Conservation (phyloP, 2,329 filamentous ascomycete genomes). For the Penicillium sp. region DNA sequence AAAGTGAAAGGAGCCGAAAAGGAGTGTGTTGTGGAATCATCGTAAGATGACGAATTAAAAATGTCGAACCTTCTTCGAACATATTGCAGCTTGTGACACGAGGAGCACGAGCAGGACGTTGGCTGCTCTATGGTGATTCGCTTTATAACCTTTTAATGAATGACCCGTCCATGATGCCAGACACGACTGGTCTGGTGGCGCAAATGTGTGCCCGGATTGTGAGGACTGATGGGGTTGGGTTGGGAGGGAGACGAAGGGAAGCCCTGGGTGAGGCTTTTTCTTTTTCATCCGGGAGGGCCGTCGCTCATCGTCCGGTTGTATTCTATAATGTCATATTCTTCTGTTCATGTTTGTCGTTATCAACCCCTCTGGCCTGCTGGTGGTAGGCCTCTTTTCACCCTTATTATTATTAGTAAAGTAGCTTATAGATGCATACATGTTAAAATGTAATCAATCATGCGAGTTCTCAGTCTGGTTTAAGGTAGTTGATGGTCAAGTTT, state of each 20-base stretch:
- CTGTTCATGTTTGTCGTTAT: conserved; percentile 27
- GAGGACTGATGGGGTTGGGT: conserved; percentile 6
- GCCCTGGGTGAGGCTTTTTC: conserved; percentile 4
- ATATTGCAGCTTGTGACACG: conserved; percentile 10
- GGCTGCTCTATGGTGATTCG: conserved; percentile 18
- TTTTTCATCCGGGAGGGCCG: conserved; percentile 13
- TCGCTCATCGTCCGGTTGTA: conserved; percentile 18
- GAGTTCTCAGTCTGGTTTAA: not conserved
- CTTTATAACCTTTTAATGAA: conserved; percentile 26
- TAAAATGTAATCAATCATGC: conserved; percentile 22
- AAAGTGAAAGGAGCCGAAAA: not conserved
- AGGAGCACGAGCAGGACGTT: conserved; percentile 8
- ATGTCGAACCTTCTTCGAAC: conserved; percentile 14
- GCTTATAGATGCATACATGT: conserved; percentile 19
- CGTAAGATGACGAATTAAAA: conserved; percentile 3
- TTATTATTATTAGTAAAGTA: conserved; percentile 17
- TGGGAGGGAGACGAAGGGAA: not conserved
- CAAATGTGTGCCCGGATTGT: conserved; percentile 19
- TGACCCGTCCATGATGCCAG: conserved; percentile 25
- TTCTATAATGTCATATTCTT: conserved; percentile 26
- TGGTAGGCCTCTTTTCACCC: conserved; percentile 14
- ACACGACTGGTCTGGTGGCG: conserved; percentile 12
- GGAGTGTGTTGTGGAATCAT: conserved; percentile 1
- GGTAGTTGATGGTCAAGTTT: conserved; percentile 1
- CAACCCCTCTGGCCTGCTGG: conserved; percentile 18